Conservation (phyloP, 1,284 basidiomycete genomes). For the Porogramme epimiltina region DNA sequence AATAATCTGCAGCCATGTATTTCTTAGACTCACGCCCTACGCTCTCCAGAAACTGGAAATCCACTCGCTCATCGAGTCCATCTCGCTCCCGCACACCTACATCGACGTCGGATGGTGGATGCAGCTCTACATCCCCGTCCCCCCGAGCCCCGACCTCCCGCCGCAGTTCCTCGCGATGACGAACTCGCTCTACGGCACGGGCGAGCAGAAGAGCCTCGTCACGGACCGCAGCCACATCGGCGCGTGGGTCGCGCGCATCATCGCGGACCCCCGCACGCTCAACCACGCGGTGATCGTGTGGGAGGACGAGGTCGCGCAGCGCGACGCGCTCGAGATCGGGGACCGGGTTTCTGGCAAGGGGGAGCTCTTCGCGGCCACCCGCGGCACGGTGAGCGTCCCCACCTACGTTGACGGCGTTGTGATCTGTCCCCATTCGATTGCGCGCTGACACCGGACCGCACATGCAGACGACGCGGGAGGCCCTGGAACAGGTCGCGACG, state of each 20-base stretch:
- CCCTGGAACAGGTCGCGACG: neutral
- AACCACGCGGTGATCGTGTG: slow-evolving; percentile 27
- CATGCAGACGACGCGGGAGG: neutral
- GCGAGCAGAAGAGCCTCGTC: slow-evolving; percentile 10
- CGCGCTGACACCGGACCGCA: neutral
- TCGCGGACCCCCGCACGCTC: slow-evolving; percentile 22
- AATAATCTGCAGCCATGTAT: neutral
- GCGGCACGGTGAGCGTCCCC: neutral
- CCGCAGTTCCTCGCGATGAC: neutral
- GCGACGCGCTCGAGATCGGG: slow-evolving; percentile 8
- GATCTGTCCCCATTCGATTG: slow-evolving; percentile 19
- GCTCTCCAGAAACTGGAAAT: slow-evolving; percentile 12
- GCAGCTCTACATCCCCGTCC: slow-evolving; percentile 15
- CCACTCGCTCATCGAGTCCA: slow-evolving; percentile 5
- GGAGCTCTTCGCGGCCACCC: neutral
- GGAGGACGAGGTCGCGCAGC: slow-evolving; percentile 22
- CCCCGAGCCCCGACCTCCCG: neutral
- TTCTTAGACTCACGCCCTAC: neutral
- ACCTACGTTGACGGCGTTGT: slow-evolving; percentile 10
- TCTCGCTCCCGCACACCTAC: slow-evolving; percentile 18
- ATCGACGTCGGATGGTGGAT: slow-evolving; percentile 27
- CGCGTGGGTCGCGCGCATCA: slow-evolving; percentile 18
- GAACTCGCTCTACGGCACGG: slow-evolving; percentile 6
- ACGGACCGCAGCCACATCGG: slow-evolving; percentile 18
- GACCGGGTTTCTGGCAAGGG: slow-evolving; percentile 11